Base-by-base conservation (phyloP, 148 eudicot species). In the Spergularia bocconei region DNA sequence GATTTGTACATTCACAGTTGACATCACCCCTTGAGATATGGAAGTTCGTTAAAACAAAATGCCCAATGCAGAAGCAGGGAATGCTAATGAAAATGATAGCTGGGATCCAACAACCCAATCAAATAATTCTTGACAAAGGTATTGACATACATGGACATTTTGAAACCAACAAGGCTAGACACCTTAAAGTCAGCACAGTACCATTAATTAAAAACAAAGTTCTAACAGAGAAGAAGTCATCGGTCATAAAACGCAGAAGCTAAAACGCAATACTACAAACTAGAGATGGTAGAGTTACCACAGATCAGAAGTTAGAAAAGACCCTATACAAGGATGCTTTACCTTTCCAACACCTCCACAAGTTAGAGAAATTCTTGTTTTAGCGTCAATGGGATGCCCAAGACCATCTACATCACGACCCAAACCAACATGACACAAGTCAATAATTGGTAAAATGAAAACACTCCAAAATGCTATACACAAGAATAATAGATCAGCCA, bases 311-410 rank as follows among this genome's bases (percentile, higher is more conserved):
- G 54, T 74, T 23, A 47, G 16, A 56, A 36, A 55, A 38, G 19
- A 23, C 14, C 25, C 13, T 17, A 39, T 12, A 41, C 23, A 78
- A 64, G 63, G 53, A 47, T 61, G 48, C 33, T 57, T 80, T 85
- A 91, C 98, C 80, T 77, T 90, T 50, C 98, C 98, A 75, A 78
- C 0, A 75, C 98, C 98, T 75, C 82, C 76, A 87, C 98, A 94
- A 62, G 87, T 84, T 38, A 93, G 85, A 84, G 97, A 94, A 71
- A 48, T 68, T 82, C 77, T 85, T 79, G 91, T 81, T 88, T 84
- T 88, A 48, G 93, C 93, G 72, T 90, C 86, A 64, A 81, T 77
- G 39, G 96, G 91, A 82, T 94, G 82, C 71, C 98, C 98, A 76
- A 64, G 88, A 21, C 97, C 96, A 89, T 84, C 98, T 94, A 84